Evolutionary conservation across 495 filamentous ascomycete species (phyloP).

Genomic region (Aspergillus carlsbadensis): DNA sequence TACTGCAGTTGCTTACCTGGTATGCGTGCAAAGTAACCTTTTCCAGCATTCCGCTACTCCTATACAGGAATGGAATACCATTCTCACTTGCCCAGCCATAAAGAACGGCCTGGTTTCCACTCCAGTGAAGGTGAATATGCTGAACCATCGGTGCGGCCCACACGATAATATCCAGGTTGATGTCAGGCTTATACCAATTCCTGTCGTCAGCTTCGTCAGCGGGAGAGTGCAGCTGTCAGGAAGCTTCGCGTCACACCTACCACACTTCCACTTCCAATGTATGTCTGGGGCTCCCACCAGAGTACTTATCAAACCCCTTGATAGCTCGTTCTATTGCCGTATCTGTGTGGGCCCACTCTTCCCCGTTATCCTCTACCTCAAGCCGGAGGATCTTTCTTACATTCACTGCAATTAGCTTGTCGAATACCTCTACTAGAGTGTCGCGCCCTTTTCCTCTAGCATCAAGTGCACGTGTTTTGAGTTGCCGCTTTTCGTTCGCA

Average conservation of each 20-base stretch:
- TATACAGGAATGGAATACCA: not conserved
- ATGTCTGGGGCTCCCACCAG: not conserved
- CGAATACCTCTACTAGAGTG: not conserved
- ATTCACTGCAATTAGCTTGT: not conserved
- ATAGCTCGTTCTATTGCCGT: constrained; percentile 1
- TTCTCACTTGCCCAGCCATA: constrained; percentile 1
- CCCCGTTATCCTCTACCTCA: constrained; percentile 1
- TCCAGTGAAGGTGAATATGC: constrained; percentile 5
- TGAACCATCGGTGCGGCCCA: not conserved
- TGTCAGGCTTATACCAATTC: constrained; percentile 4
- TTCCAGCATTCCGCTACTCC: not conserved
- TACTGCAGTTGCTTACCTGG: not conserved
- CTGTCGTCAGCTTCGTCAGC: not conserved
- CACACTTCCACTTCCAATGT: not conserved
- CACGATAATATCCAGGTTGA: not conserved
- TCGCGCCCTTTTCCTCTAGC: not conserved
- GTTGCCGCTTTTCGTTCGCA: not conserved
- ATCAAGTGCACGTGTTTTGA: not conserved
- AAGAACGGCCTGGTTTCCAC: not conserved
- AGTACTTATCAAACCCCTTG: not conserved
- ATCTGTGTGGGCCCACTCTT: constrained; percentile 1
- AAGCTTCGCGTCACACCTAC: not conserved
- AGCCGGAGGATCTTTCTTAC: not conserved
- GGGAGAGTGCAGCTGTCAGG: not conserved
- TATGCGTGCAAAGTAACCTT: not conserved